Evolutionary conservation across 495 filamentous ascomycete genomes (phyloP), one percentile per base, ranked within the genome.

Genomic region (Penicillium angulare): DNA sequence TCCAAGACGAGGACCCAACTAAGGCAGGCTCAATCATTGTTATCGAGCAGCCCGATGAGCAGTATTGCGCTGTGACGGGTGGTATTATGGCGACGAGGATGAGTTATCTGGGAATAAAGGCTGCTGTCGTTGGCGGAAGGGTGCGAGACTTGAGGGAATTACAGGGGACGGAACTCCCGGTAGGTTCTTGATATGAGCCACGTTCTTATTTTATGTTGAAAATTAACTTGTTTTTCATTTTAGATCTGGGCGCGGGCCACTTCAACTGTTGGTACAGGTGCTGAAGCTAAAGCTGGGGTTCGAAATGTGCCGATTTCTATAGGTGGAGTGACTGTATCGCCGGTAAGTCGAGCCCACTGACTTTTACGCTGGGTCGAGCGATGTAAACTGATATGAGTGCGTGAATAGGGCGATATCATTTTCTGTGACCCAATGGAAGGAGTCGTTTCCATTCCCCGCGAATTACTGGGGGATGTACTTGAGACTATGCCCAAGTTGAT

Each of bases 81-180:
- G 85, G 84, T 2, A 86, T 88, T 48, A 85, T 88, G 74, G 86
- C 83, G 1, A 68, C 74, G 10, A 67, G 85, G 20, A 83, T 87
- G 78, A 79, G 78, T 48, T 50, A 65, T 6, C 65, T 80, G 0
- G 78, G 88, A 1, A 76, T 77, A 0, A 65, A 63, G 44, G 81
- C 68, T 10, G 75, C 80, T 3, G 68, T 88, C 16, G 79, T 86
- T 0, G 70, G 76, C 48, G 86, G 86, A 0, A 63, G 84, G 23
- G 77, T 84, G 1, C 69, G 86, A n/a, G 86, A 89, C 68, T 50
- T 88, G 27, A 67, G 50, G 0, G 77, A 84, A 52, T 54, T 87
- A 36, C 60, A 56, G 15, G 71, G 51, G 27, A 69, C 73, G 13
- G 70, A 61, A 13, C 49, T 84, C 23, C 74, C 78, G 23, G 78